Conservation (phyloP, 305 asterid genomes). For the Solanum hybrid region DNA sequence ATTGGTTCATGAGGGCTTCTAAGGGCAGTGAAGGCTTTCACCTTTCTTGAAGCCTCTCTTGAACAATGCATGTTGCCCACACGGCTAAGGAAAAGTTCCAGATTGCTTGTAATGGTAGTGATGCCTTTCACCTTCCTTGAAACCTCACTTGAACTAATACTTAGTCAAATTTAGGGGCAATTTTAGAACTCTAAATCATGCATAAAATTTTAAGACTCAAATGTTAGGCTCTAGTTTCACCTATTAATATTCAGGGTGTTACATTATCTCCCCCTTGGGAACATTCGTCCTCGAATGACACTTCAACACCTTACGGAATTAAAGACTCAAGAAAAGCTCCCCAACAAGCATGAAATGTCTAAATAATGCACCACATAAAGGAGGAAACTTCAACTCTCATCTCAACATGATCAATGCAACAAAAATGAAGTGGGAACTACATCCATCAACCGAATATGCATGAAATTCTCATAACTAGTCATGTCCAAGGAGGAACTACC, state of each 20-base stretch:
- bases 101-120: background rate
- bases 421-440: no score
- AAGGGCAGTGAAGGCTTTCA: background rate
- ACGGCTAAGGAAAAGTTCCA: background rate
- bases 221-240: background rate
- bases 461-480: no score
- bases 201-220: background rate
- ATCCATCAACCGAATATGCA: no score
- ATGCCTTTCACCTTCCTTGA: background rate
- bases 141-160: background rate
- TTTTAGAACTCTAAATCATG: background rate
- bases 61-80: background rate
- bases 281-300: no score
- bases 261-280: no score
- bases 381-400: no score
- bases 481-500: no score
- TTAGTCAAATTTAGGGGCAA: background rate
- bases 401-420: no score
- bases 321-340: no score
- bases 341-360: no score
- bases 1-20: background rate
- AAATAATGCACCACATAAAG: no score
- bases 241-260: background rate
- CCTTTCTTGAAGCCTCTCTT: background rate
- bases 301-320: no score